phyloP scores from a whole-genome alignment of 78 protist species.

The Isochrysis galbana region DNA sequence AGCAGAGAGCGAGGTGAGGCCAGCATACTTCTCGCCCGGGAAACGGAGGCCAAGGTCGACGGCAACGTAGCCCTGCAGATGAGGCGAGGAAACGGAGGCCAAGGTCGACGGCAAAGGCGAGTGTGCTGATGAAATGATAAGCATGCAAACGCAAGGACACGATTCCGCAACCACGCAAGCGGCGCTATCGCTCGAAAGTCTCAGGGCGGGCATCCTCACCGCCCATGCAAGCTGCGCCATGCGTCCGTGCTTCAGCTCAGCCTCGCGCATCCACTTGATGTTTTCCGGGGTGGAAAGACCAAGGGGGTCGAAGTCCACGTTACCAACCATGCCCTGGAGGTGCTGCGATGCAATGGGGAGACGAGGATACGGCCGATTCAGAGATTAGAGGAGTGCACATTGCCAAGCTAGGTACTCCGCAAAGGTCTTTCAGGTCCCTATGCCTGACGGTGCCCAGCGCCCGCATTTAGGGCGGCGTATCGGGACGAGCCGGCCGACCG shows the following conservation, averaged over 20 bases:
- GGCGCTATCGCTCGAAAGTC: neutral
- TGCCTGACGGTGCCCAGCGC: neutral
- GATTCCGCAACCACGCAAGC: neutral
- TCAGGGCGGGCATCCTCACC: neutral
- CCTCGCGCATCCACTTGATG: conserved; percentile 48
- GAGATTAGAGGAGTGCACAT: neutral
- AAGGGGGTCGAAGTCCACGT: conserved; percentile 47
- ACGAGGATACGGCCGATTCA: neutral
- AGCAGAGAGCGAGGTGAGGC: neutral
- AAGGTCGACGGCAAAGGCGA: too few species aligned
- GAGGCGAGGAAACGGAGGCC: neutral
- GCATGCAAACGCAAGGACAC: neutral
- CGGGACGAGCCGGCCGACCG: neutral
- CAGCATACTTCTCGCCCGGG: conserved; percentile 4
- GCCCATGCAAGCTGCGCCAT: conserved; percentile 30
- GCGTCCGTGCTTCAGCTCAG: conserved; percentile 57
- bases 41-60: neutral
- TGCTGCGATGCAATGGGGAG: neutral
- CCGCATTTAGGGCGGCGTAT: too few species aligned
- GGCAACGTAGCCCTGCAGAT: neutral
- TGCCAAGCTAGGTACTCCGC: neutral
- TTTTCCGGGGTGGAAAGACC: neutral
- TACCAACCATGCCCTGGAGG: conserved; percentile 29
- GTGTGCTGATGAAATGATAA: too few species aligned
- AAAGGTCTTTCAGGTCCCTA: neutral